Percentiles rank a stretch among this genome's conserved stretches.
Evolutionary conservation across 2,329 filamentous ascomycete species (phyloP).

Genomic region (Karstenula rhodostoma): DNA sequence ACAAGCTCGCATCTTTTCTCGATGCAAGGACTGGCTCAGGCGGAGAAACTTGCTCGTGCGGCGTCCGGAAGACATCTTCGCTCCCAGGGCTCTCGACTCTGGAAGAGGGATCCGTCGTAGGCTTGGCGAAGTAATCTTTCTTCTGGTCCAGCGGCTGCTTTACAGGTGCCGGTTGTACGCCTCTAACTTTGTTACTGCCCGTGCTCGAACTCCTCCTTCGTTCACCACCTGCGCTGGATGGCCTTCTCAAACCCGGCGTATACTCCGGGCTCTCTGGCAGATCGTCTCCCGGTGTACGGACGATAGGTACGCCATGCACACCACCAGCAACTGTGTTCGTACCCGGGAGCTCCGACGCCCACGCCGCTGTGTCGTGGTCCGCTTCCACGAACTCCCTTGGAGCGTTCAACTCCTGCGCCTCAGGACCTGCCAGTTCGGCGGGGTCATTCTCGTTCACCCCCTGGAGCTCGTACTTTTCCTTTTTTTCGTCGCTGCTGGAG

Average conservation of each 20-base stretch:
- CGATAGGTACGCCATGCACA: slow-evolving; percentile 25
- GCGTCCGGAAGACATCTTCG: not conserved
- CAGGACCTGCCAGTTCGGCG: slow-evolving; percentile 25
- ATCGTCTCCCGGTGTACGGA: slow-evolving; percentile 32
- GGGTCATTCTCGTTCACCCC: slow-evolving; percentile 26
- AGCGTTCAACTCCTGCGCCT: slow-evolving; percentile 21
- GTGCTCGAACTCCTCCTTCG: slow-evolving; percentile 3
- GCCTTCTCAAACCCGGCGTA: slow-evolving; percentile 14
- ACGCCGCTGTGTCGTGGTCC: slow-evolving; percentile 20
- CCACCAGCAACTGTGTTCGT: slow-evolving; percentile 26
- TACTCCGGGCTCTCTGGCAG: slow-evolving; percentile 23
- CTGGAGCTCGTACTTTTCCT: slow-evolving; percentile 26
- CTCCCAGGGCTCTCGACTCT: not conserved
- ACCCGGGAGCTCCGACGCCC: slow-evolving; percentile 27
- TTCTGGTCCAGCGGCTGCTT: not conserved
- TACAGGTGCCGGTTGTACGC: not conserved
- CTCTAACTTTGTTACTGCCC: not conserved
- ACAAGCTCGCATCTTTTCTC: too few species aligned
- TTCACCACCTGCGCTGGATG: not conserved
- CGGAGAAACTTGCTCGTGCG: not conserved
- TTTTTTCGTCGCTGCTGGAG: slow-evolving; percentile 6
- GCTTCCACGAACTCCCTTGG: slow-evolving; percentile 28
- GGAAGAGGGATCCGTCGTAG: not conserved
- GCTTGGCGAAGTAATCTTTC: slow-evolving; percentile 3
- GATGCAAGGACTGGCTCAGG: not conserved